Evolutionary conservation across 2,329 filamentous ascomycete species (phyloP).

Genomic region (Microcyclospora pomicola): DNA sequence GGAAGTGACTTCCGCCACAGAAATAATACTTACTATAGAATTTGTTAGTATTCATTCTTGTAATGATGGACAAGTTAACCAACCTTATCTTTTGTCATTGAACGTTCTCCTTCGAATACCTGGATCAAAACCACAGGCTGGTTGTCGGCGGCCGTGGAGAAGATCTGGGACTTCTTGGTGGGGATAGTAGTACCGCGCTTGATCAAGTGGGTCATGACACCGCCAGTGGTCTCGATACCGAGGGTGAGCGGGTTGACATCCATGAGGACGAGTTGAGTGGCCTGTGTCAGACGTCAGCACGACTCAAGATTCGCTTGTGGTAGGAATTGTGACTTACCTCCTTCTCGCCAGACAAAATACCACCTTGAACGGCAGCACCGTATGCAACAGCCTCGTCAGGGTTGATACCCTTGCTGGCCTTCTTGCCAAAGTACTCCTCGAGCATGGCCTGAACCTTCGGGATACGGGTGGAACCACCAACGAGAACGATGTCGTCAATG

Average conservation of each 20-base stretch:
- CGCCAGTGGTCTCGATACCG: slow-evolving; percentile 94
- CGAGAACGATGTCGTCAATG: slow-evolving; percentile 90
- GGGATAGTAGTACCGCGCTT: slow-evolving; percentile 98
- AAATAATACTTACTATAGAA: slow-evolving; percentile 1
- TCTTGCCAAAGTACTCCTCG: slow-evolving; percentile 96
- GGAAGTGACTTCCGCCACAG: too few species aligned
- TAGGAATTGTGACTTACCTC: slow-evolving; percentile 21
- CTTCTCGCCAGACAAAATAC: slow-evolving; percentile 81
- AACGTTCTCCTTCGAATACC: slow-evolving; percentile 95
- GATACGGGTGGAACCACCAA: slow-evolving; percentile 98
- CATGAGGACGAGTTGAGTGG: slow-evolving; percentile 87
- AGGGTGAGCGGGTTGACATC: slow-evolving; percentile 94
- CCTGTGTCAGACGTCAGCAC: slow-evolving; percentile 33
- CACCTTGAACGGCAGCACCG: slow-evolving; percentile 92
- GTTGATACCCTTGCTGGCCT: slow-evolving; percentile 98
- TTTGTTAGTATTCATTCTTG: neutral
- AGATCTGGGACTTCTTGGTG: slow-evolving; percentile 97
- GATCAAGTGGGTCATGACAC: slow-evolving; percentile 95
- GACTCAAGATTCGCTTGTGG: too few species aligned
- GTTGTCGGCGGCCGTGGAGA: slow-evolving; percentile 96
- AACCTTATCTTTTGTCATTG: slow-evolving; percentile 18
- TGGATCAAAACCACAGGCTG: slow-evolving; percentile 98
- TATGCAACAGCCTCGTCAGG: slow-evolving; percentile 98
- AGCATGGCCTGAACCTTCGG: slow-evolving; percentile 92
- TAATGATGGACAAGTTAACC: too few species aligned